Base-by-base conservation (phyloP, 495 filamentous ascomycete species). In the Penicillium simplicissimum region DNA sequence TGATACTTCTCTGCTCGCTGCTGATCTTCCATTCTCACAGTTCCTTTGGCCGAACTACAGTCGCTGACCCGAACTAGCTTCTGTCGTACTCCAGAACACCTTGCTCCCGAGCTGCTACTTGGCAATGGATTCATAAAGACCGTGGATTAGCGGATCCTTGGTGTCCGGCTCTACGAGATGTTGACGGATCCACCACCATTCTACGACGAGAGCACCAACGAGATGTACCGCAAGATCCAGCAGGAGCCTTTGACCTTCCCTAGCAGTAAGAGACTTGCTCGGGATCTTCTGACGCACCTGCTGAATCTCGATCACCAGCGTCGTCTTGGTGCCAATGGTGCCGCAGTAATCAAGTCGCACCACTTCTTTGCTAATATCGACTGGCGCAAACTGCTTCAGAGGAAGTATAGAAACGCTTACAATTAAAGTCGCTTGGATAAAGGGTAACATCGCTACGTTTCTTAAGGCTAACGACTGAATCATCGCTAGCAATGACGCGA, bases 141-240 rank as follows among this genome's bases (percentile, higher is more conserved):
- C 13, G 96, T 98, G 19, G 95, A 98, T 77, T 99, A 94, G 93
- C 98, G 95, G 96, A 99, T 95, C 19, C 84, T 99, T 14, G 95
- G 95, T 68, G 95, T 98, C 52, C 84, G 98, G 53, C 85, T 99
- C 23, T 98, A 97, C 73, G 95, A 99, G 81, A 99, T 99, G 95
- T 78, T 98, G 81, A 98, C 96, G 21, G 95, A 96, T 57, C 81
- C 98, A 25, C 96, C 96, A 31, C 95, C 95, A 3, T 98, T 98
- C 79, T 99, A 99, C 76, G 93, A 98, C 66, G 96, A 99, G 75
- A 97, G 97, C 75, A 97, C 92, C 68, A 98, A 98, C 68, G 94
- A 98, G 77, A 99, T 98, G 95, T 98, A 99, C 75, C 88, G 92
- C 67, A 98, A 98, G 85, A 98, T 99, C 65, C 79, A 98, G 37